Percentiles rank a stretch among this genome's conserved stretches.
Conservation (phyloP, 345 rosid species). For the Punica granatum region DNA sequence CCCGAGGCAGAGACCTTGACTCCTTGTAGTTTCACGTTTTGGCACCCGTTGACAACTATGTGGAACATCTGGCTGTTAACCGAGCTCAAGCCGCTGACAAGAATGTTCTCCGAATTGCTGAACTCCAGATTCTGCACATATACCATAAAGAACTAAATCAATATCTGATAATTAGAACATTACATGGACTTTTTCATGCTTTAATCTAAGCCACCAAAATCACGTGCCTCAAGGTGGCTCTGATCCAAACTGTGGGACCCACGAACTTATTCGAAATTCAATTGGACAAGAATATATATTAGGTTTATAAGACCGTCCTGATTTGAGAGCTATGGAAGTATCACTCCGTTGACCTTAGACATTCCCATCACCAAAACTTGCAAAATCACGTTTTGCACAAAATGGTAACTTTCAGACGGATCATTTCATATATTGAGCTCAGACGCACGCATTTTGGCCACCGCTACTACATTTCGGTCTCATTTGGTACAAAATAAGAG, state of each 20-base stretch:
- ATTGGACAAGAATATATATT: too few species aligned
- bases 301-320: too few species aligned
- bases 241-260: not conserved
- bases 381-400: too few species aligned
- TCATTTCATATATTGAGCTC: too few species aligned
- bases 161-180: not conserved
- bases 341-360: too few species aligned
- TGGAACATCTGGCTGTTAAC: conserved; percentile 28
- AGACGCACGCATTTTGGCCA: too few species aligned
- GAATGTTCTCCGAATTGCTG: conserved; percentile 19
- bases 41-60: conserved; percentile 21
- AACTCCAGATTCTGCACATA: conserved; percentile 18
- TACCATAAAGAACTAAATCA: too few species aligned
- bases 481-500: too few species aligned
- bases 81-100: conserved; percentile 23
- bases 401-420: too few species aligned
- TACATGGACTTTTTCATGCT: not conserved
- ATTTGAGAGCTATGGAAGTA: too few species aligned
- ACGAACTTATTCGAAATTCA: not conserved
- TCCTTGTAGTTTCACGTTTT: conserved; percentile 19
- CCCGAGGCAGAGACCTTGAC: conserved; percentile 19
- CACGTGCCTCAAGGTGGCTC: not conserved
- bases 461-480: too few species aligned
- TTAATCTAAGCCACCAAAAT: not conserved
- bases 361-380: too few species aligned